Base-by-base conservation (phyloP, 2,329 filamentous ascomycete species). In the Hysterium pulicare region DNA sequence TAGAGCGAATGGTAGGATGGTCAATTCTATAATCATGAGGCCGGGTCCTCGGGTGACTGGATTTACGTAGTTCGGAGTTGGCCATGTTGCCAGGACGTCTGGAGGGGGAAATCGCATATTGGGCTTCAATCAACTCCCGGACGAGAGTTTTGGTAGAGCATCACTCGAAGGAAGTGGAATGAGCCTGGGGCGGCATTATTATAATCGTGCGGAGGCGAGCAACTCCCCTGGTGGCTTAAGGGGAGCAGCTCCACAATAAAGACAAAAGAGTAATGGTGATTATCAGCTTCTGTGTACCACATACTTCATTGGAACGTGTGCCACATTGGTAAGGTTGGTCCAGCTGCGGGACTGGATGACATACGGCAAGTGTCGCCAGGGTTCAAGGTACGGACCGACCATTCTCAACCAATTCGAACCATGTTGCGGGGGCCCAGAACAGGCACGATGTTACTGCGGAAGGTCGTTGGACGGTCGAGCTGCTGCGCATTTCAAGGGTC, bases 51-150 rank as follows among this genome's bases (percentile, higher is more conserved):
- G 58, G 2, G 66, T 71, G 17, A 58, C 51, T 1, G 71, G 71
- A 42, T 74, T 46, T 35, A 61, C 56, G 44, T 73, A 72, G 55
- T 73, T 70, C 1, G 71, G 68, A 33, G 52, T 59, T 3, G 71
- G 71, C 63, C 66, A 74, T 38, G 56, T 57, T 30, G 55, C 45
- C 30, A 66, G 44, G 33, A 73, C 63, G 10, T 61, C 58, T 20
- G 51, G 47, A 5, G 63, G 62, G 40, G 60, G 54, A 36, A 55
- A 63, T 44, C 62, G 55, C 62, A 66, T 66, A 38, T 31, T 47
- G 45, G 17, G 33, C 11, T 17, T 41, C 42, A 24, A 33, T 41
- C 33, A 26, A 41, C 23, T 41, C 32, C 17, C 38, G 37, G 3
- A 15, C 19, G 15, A 45, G 22, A 41, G 33, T 33, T 16, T 8